These are phyloP conservation scores for barrel medic (Medicago truncatula) DNA, from an alignment of 306 rosid genomes.

Conservation along the genomic window DNA sequence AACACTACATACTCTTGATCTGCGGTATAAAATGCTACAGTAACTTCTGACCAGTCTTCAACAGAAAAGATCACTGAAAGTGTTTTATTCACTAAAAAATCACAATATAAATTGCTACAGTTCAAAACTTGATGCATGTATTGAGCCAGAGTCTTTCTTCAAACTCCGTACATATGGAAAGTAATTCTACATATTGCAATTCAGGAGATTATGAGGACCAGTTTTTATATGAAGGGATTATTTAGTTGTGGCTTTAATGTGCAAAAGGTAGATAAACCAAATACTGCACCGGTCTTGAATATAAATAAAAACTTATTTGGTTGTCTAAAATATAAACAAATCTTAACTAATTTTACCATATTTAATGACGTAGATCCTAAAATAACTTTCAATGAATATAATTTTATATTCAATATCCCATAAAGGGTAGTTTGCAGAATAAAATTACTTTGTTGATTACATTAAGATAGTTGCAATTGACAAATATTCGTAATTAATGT, in stretches of 20 bases:
- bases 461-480: not conserved
- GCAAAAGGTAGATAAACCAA: not conserved
- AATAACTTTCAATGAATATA: not conserved
- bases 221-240: not conserved
- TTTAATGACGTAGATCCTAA: not conserved
- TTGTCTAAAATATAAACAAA: not conserved
- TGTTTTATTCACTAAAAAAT: not conserved
- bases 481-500: not conserved
- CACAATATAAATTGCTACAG: constrained; percentile 16
- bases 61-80: constrained; percentile 12
- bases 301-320: not conserved
- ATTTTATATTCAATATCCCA: not conserved
- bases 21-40: constrained; percentile 26
- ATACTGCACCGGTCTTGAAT: not conserved
- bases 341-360: not conserved
- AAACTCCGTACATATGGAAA: not conserved
- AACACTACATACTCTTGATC: constrained; percentile 25
- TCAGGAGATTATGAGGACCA: constrained; percentile 18
- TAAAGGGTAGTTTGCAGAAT: not conserved
- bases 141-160: constrained; percentile 18
- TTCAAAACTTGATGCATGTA: constrained; percentile 8
- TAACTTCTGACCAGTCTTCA: constrained; percentile 18
- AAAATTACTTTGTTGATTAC: not conserved
- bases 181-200: constrained; percentile 7
- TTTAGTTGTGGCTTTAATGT: constrained; percentile 13